Base-by-base conservation (phyloP, 352 stramenopile genomes). In the Phytophthora boehmeriae region DNA sequence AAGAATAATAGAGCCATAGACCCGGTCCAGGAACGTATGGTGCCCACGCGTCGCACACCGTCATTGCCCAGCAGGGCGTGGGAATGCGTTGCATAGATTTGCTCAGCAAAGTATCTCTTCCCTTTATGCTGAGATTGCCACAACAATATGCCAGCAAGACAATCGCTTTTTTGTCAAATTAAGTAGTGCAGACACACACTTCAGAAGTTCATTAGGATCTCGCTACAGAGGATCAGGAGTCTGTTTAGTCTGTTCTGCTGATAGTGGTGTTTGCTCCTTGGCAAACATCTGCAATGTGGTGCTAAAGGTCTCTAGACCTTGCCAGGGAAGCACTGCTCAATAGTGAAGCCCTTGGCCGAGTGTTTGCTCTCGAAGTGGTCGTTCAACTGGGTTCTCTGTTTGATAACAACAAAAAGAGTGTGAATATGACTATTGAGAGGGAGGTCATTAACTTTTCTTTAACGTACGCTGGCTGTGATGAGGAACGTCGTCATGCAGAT, bases 401-500 rank as follows among this genome's bases (percentile, higher is more conserved):
- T 10, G 17, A 4, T 67, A 6, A 25, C 8, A 34, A 17, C 30
- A 54, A 54, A 34, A 34, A 27, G 6, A 30, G 25, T 59, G 34
- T 45, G 22, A 34, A 41, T 35, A 54, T 22, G 20, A 44, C 39
- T 55, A 43, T 38, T 30, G 44, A 8, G 57, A 34, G 61, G 27
- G 22, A 45, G 1, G 39, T 3, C 14, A 30, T 8, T 20, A 44
- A 17, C 5, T 41, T 13, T 5, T 27, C 8, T 38, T 28, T 17
- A 1, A 14, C 85, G 54, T 81, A 93, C 86, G 43, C 70, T 91
- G 51, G 83, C 86, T 17, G 85, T 95, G 71, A 93, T 74, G 76
- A 95, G 89, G 63, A 95, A 93, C 9, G 83, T 93, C 25, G 84
- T 91, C 71, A 95, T 85, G 69, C 86, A 95, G 73, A 95, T 92